Evolutionary conservation across 2,329 filamentous ascomycete species (phyloP), one percentile per base, ranked within the genome.

Genomic region (Claviceps sorghi): DNA sequence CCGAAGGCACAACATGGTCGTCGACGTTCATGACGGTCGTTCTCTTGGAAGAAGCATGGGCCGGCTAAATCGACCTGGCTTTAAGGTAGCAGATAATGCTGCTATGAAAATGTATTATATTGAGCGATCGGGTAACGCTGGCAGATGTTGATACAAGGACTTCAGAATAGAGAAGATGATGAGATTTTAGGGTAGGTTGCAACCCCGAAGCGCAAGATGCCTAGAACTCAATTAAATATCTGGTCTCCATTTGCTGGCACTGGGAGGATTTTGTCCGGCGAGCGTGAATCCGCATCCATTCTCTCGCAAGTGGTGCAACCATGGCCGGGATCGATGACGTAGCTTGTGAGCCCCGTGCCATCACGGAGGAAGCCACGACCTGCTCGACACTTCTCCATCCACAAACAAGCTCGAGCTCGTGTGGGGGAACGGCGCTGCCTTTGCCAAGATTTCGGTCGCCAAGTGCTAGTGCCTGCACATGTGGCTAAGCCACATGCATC

Each of bases 1-100:
- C 74, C 56, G 69, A 62, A 36, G 75, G 74, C 58, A 68, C 64
- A 2, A 66, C 60, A 48, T 69, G 66, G 38, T 74, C 66, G 30
- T 73, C 55, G 46, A 62, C 53, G 53, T 70, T 64, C 69, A 73
- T 73, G 50, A 22, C 15, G 29, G 38, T 22, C 4, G 47, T 15
- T n/a, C n/a, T n/a, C n/a, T n/a, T n/a, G 38, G 17, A 22, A 13
- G 22, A 8, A 6, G 22, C 34, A 19, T 40, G 15, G 13, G 15
- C 21, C 34, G 34, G 11, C 13, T n/a, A 3, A 10, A 32, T 48
- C 5, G 49, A 46, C 17, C 26, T 32, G 5, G n/a, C 11, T 13
- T 38, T 8, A 15, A n/a, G n/a, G n/a, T n/a, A n/a, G 7, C 8
- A 11, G 32, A 26, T 17, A 13, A 17, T 38, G 3, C 36, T 38